phyloP scores from a whole-genome alignment of 2,329 filamentous ascomycete genomes.

The Cladosporium sp. region DNA sequence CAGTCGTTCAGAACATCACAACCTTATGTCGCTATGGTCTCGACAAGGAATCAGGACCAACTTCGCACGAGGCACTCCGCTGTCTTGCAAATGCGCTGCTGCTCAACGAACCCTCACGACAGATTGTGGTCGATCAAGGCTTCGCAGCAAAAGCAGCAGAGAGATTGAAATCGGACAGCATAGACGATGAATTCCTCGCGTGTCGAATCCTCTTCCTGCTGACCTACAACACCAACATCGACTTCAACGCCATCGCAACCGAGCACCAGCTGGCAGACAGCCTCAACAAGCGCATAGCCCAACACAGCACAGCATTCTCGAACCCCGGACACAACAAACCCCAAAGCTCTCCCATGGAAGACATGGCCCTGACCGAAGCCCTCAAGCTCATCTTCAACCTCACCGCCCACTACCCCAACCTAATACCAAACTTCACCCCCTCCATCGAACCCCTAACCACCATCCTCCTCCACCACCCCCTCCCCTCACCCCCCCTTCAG shows the following conservation, averaged over 20 bases:
- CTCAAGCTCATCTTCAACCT: constrained; percentile 87
- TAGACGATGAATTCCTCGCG: constrained; percentile 79
- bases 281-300: constrained; percentile 58
- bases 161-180: constrained; percentile 62
- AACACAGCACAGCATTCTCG: constrained; percentile 29
- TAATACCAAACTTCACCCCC: constrained; percentile 56
- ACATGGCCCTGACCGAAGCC: constrained; percentile 76
- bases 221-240: constrained; percentile 68
- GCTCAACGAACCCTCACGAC: constrained; percentile 60
- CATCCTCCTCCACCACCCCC: constrained; percentile 58
- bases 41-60: constrained; percentile 54
- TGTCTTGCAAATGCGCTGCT: constrained; percentile 82
- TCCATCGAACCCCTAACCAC: constrained; percentile 65
- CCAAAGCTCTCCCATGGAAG: constrained; percentile 53
- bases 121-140: constrained; percentile 66
- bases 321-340: constrained; percentile 32
- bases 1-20: constrained; percentile 58
- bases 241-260: constrained; percentile 60
- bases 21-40: constrained; percentile 65
- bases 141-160: constrained; percentile 62
- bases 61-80: constrained; percentile 69
- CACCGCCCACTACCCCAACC: constrained; percentile 63
- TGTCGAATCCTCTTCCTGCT: constrained; percentile 73
- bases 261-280: constrained; percentile 61
- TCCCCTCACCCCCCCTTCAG: constrained; percentile 62